Evolutionary conservation across 2,329 filamentous ascomycete species (phyloP).

Genomic region (Aspergillus brunneoviolaceus): DNA sequence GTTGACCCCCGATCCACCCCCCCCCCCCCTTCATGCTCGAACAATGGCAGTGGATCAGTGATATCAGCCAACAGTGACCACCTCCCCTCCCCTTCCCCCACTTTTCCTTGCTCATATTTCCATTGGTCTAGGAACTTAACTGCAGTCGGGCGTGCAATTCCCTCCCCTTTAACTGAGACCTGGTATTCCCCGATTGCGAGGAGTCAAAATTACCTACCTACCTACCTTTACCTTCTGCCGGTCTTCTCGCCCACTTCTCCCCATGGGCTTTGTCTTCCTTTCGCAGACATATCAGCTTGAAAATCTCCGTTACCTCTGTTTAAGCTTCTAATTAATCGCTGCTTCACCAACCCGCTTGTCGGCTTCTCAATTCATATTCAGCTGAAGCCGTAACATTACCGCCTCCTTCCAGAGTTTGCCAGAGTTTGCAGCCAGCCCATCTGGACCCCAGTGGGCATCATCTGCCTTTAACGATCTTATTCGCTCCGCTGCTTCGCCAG

Average conservation of each 20-base stretch:
- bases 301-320: neutral
- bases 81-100: constrained; percentile 15
- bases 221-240: neutral
- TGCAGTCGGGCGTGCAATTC: constrained; percentile 5
- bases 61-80: constrained; percentile 17
- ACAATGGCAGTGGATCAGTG: constrained; percentile 21
- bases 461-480: neutral
- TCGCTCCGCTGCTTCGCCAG: too few relatives aligned
- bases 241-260: neutral
- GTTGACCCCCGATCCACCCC: constrained; percentile 14
- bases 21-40: constrained; percentile 16
- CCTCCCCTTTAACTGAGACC: constrained; percentile 11
- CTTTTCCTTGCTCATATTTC: constrained; percentile 11
- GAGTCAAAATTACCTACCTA: constrained; percentile 6
- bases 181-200: constrained; percentile 3
- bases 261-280: neutral
- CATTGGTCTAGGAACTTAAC: constrained; percentile 19
- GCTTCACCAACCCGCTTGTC: neutral
- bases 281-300: neutral
- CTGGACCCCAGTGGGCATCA: neutral
- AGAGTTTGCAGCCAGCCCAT: neutral
- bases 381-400: neutral
- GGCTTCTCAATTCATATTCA: neutral
- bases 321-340: neutral
- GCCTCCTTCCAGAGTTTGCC: neutral